Conservation (phyloP, 768 basidiomycete species). For the Epithele typhae region DNA sequence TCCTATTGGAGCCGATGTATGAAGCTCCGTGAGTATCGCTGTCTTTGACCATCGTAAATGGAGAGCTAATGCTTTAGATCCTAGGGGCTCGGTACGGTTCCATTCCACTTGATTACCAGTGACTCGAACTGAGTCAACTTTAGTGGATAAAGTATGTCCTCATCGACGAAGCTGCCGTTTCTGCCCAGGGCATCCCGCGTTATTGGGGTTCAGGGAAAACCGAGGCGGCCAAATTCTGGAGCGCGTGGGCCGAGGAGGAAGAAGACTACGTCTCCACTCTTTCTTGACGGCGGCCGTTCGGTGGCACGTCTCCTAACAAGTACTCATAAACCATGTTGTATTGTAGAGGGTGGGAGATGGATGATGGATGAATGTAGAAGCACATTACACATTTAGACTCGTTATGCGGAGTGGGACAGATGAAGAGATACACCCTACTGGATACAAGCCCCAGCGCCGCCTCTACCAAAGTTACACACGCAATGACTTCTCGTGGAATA, state of each 20-base stretch:
- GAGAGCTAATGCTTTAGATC: too few species aligned
- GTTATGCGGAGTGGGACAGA: neutral
- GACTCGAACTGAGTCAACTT: too few species aligned
- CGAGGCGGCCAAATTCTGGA: constrained; percentile 67
- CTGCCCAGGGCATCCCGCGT: constrained; percentile 54
- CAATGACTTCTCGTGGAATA: neutral
- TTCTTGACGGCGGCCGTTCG: too few species aligned
- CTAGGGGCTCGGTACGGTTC: too few species aligned
- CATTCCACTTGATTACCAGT: too few species aligned
- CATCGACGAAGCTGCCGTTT: constrained; percentile 67
- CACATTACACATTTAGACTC: constrained; percentile 6
- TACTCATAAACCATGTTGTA: constrained; percentile 12
- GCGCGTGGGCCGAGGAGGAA: constrained; percentile 74
- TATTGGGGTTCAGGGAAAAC: constrained; percentile 67
- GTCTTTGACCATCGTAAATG: too few species aligned
- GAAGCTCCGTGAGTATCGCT: constrained; percentile 76
- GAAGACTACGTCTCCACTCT: constrained; percentile 17
- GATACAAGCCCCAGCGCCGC: constrained; percentile 7
- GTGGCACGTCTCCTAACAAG: neutral
- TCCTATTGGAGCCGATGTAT: constrained; percentile 90
- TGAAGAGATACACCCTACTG: constrained; percentile 9
- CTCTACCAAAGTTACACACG: constrained; percentile 15
- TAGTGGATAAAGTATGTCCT: constrained; percentile 82
- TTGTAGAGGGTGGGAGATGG: constrained; percentile 8
- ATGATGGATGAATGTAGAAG: constrained; percentile 2